Conservation (phyloP, 2,329 filamentous ascomycete species). For the Apiospora sp. region DNA sequence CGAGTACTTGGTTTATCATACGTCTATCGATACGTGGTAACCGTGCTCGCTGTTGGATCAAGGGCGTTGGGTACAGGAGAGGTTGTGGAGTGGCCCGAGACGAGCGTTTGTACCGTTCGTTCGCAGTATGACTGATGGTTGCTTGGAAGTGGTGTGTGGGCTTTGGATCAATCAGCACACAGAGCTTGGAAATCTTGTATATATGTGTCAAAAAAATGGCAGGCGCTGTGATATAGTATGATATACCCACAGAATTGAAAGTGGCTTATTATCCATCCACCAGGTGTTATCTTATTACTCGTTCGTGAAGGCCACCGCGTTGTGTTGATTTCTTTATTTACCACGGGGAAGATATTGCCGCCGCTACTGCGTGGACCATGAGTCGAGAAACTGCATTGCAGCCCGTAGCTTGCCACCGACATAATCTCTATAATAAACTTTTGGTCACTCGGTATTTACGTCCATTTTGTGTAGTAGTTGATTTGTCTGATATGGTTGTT, state of each 20-base stretch:
- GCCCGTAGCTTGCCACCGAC: background rate
- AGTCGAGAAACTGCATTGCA: background rate
- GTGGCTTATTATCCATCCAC: conserved; percentile 3
- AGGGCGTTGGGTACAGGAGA: background rate
- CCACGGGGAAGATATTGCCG: too few relatives aligned
- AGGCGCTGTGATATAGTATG: conserved; percentile 18
- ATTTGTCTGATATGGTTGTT: background rate
- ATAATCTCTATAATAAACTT: background rate
- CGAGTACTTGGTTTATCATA: background rate
- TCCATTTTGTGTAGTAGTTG: too few relatives aligned
- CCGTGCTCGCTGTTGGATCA: background rate
- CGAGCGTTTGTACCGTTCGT: background rate
- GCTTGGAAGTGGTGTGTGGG: background rate
- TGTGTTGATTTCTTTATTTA: background rate
- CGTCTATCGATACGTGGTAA: background rate
- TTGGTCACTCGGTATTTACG: background rate
- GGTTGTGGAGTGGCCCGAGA: background rate
- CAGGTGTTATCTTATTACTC: background rate
- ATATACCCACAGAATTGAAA: conserved; percentile 14
- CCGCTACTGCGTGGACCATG: background rate
- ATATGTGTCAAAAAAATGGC: conserved; percentile 15
- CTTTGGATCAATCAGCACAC: conserved; percentile 7
- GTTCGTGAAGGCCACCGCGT: background rate
- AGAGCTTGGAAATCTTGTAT: conserved; percentile 19
- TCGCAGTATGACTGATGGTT: background rate